Percentiles rank a stretch among this genome's conserved stretches.
phyloP scores from a whole-genome alignment of 495 filamentous ascomycete genomes.

The Aspergillus bridgeri region DNA sequence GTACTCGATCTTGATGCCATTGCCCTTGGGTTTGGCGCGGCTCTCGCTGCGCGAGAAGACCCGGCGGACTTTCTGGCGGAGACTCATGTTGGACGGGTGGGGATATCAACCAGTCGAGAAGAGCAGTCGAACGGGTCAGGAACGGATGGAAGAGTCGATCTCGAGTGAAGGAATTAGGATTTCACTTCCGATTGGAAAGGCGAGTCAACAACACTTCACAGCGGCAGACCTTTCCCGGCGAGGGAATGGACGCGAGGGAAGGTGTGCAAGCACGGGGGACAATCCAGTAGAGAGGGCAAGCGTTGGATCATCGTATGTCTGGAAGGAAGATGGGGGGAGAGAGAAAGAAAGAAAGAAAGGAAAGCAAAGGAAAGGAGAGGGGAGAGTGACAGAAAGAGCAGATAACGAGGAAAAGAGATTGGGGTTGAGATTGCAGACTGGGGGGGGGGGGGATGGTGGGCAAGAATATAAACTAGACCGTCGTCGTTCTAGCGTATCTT shows the following conservation, averaged over 20 bases:
- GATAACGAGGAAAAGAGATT: background rate
- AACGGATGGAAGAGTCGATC: too few species aligned
- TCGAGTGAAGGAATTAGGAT: background rate
- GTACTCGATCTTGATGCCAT: conserved; percentile 47
- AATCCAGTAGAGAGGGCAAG: conserved; percentile 16
- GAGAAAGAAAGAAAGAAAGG: conserved; percentile 4
- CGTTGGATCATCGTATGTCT: conserved; percentile 22
- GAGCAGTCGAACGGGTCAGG: too few species aligned
- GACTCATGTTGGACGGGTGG: conserved; percentile 31
- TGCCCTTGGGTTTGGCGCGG: conserved; percentile 24
- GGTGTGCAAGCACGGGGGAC: conserved; percentile 38
- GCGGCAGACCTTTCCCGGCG: conserved; percentile 33
- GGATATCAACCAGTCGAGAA: background rate
- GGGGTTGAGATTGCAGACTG: background rate
- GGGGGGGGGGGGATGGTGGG: background rate
- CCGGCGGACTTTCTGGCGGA: conserved; percentile 43
- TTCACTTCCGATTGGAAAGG: conserved; percentile 1
- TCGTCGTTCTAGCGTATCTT: too few species aligned
- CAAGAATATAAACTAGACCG: conserved; percentile 8
- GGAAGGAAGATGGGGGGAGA: conserved; percentile 7
- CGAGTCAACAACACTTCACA: conserved; percentile 22
- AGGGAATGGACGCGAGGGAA: conserved; percentile 33
- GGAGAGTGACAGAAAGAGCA: background rate
- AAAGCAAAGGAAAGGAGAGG: background rate
- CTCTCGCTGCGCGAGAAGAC: conserved; percentile 35